Conservation (phyloP, 768 basidiomycete genomes). For the Russula foetens region DNA sequence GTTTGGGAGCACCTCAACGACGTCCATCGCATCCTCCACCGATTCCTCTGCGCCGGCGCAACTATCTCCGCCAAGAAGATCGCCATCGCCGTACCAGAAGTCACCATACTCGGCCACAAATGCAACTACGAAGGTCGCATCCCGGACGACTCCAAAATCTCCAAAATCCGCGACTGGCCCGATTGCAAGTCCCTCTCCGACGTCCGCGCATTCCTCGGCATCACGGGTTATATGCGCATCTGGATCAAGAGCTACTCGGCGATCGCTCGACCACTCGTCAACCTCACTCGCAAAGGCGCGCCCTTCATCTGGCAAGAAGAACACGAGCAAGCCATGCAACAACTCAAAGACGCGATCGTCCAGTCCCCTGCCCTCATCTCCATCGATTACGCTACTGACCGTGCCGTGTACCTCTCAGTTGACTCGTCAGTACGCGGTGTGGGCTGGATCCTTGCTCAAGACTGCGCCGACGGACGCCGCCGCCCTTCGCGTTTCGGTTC, state of each 20-base stretch:
- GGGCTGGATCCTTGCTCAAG: constrained; percentile 20
- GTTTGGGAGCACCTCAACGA: neutral
- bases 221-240: constrained; percentile 15
- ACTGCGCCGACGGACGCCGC: neutral
- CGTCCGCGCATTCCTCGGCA: constrained; percentile 9
- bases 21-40: neutral
- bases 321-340: too few species aligned
- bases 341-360: neutral
- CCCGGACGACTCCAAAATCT: neutral
- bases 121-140: too few species aligned
- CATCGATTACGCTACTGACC: constrained; percentile 20
- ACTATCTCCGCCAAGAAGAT: neutral
- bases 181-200: neutral
- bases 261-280: constrained; percentile 1
- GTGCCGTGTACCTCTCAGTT: neutral
- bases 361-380: constrained; percentile 19
- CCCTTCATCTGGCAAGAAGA: neutral
- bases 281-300: constrained; percentile 23
- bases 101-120: neutral
- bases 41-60: neutral
- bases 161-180: neutral
- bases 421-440: neutral
- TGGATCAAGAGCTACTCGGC: constrained; percentile 22
- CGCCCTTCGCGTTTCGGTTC: neutral
- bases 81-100: neutral